Evolutionary conservation across 306 rosid species (phyloP), one percentile per base, ranked within the genome.

Genomic region (Macrotyloma uniflorum): DNA sequence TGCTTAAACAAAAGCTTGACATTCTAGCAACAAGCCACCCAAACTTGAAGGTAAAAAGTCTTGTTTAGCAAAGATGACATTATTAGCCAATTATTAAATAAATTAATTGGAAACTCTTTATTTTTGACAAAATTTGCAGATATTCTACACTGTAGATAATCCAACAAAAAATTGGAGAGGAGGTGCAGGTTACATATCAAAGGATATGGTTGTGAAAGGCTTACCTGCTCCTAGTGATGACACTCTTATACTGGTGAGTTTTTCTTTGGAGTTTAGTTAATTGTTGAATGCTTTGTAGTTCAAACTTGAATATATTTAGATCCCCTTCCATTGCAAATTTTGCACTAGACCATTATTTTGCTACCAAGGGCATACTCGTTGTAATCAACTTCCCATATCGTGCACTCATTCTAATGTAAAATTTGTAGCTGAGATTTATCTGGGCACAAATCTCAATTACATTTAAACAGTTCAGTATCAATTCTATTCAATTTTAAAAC

Each of bases 1-100:
- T 96, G 82, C 98, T 96, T 72, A 89, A 93, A 83, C 91, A 93
- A 92, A 96, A 91, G 89, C 94, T 96, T 71, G 98, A 96, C 75
- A 8, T 86, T 74, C 90, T 96, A 68, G 96, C 93, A 15, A 68
- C 91, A 73, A 81, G 88, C 86, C 97, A 91, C 75, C 99, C 99
- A 58, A 96, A 96, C 84, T 67, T 96, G 22, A 96, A 93, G 97
- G 99, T 91, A 82, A 59, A 50, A 43, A 43, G 32, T 82, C 64
- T 61, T 65, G 19, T 77, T 6, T 62, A 51, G 35, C n/a, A 28
- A 49, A 30, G 61, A 15, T 62, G 18, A 26, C 35, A 36, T 70
- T 49, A 26, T 40, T 72, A 50, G 38, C 67, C 51, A 65, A 64
- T 53, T 55, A 19, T 35, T 18, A 38, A 58, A 47, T 35, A 66